phyloP scores from a whole-genome alignment of 345 rosid genomes.

The Sisymbrium irio region DNA sequence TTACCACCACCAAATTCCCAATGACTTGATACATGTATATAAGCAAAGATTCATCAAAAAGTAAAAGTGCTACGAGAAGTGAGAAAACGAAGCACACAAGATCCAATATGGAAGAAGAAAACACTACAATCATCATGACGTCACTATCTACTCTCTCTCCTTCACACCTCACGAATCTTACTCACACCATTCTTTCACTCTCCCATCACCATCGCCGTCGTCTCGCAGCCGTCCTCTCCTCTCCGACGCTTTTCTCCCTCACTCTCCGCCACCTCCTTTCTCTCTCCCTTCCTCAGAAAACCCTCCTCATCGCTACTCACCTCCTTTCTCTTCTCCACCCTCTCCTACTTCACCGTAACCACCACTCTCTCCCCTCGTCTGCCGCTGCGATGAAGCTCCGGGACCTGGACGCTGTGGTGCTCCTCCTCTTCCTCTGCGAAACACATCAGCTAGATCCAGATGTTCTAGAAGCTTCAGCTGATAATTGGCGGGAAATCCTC shows the following conservation, averaged over 20 bases:
- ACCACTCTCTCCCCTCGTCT: conserved; percentile 26
- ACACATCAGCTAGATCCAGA: conserved; percentile 60
- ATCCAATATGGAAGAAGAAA: conserved; percentile 59
- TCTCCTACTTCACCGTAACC: conserved; percentile 48
- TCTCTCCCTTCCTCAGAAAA: conserved; percentile 60
- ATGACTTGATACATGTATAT: conserved; percentile 21
- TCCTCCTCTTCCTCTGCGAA: conserved; percentile 84
- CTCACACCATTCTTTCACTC: conserved; percentile 48
- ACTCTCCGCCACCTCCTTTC: conserved; percentile 75
- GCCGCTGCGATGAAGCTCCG: conserved; percentile 45
- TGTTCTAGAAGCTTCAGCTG: conserved; percentile 41
- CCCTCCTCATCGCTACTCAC: conserved; percentile 76
- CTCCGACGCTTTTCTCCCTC: conserved; percentile 73
- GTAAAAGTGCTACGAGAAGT: conserved; percentile 2
- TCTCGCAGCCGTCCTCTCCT: conserved; percentile 65
- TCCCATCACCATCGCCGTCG: conserved; percentile 58
- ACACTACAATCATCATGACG: conserved; percentile 41
- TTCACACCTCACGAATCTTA: conserved; percentile 49
- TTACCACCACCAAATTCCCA: conserved; percentile 16
- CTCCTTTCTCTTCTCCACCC: conserved; percentile 73
- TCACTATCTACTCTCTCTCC: conserved; percentile 64
- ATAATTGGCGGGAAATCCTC: conserved; percentile 58
- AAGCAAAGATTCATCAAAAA: conserved; percentile 31
- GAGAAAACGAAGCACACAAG: conserved; percentile 36
- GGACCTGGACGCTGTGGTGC: conserved; percentile 72